phyloP scores from a whole-genome alignment of 352 stramenopile genomes.

The Hyaloperonospora brassicae region DNA sequence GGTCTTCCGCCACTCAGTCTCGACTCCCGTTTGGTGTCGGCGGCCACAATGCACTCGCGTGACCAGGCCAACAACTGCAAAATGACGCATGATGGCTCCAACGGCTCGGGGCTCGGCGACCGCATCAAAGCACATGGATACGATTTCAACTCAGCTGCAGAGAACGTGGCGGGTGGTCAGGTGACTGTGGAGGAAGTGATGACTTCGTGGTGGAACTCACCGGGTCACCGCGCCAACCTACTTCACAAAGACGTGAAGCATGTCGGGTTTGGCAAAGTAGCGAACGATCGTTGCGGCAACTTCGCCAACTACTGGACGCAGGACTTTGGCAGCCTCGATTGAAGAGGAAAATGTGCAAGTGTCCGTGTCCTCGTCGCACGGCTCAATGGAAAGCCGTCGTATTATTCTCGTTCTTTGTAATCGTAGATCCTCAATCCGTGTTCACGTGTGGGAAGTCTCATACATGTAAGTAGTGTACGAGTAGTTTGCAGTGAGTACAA shows the following conservation, averaged over 20 bases:
- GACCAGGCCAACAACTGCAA: slow-evolving; percentile 34
- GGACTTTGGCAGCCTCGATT: slow-evolving; percentile 23
- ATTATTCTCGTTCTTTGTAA: slow-evolving; percentile 2
- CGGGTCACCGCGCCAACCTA: slow-evolving; percentile 38
- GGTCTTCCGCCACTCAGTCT: slow-evolving; percentile 27
- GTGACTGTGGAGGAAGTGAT: slow-evolving; percentile 31
- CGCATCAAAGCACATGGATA: slow-evolving; percentile 33
- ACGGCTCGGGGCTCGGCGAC: slow-evolving; percentile 27
- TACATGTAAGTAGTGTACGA: too few species aligned
- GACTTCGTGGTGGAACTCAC: slow-evolving; percentile 45
- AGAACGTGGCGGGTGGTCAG: slow-evolving; percentile 50
- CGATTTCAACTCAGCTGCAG: slow-evolving; percentile 25
- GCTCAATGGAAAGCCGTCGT: slow-evolving; percentile 15
- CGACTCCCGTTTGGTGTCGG: slow-evolving; percentile 27
- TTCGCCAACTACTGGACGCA: slow-evolving; percentile 30
- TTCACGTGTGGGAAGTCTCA: too few species aligned
- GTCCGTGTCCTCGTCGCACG: slow-evolving; percentile 5
- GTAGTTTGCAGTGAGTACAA: too few species aligned
- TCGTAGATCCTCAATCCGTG: too few species aligned
- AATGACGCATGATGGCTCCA: slow-evolving; percentile 34
- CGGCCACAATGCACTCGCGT: slow-evolving; percentile 35
- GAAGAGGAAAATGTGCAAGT: slow-evolving; percentile 3
- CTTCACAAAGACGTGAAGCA: slow-evolving; percentile 21
- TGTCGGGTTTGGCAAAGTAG: slow-evolving; percentile 22
- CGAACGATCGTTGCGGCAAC: slow-evolving; percentile 24